These are phyloP conservation scores for Psilocybe tampanensis DNA, from an alignment of 768 basidiomycete species.

Conservation along the genomic window DNA sequence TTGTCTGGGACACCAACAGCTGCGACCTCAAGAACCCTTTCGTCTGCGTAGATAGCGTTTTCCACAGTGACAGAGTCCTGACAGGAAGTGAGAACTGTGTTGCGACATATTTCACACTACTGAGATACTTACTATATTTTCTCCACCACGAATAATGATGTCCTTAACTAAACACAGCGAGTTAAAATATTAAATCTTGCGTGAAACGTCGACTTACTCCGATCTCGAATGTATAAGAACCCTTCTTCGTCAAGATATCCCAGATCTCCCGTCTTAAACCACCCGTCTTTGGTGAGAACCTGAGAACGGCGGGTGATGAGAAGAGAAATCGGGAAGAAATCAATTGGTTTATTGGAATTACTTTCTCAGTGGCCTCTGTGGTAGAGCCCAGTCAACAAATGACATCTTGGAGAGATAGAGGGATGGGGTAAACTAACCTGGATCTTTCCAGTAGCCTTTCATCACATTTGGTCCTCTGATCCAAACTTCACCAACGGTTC, in stretches of 20 bases:
- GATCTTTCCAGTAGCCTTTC: constrained; percentile 64
- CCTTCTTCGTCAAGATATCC: constrained; percentile 57
- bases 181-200: neutral
- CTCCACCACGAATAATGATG: constrained; percentile 65
- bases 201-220: constrained; percentile 33
- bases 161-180: constrained; percentile 53
- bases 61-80: constrained; percentile 66
- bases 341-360: constrained; percentile 4
- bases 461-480: constrained; percentile 63
- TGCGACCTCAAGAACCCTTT: constrained; percentile 57
- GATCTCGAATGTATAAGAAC: constrained; percentile 59
- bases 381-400: too few relatives aligned
- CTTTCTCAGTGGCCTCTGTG: constrained; percentile 45
- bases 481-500: constrained; percentile 53
- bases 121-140: constrained; percentile 54
- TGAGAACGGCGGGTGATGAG: neutral
- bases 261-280: constrained; percentile 59
- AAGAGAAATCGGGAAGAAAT: neutral
- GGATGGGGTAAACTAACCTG: constrained; percentile 31
- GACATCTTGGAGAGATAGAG: too few relatives aligned
- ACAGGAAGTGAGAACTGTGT: neutral
- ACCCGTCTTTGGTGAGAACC: constrained; percentile 52
- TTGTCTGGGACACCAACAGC: constrained; percentile 62
- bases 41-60: constrained; percentile 58
- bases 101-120: neutral